phyloP scores from a whole-genome alignment of 768 basidiomycete species.

The Trametes coccinea region DNA sequence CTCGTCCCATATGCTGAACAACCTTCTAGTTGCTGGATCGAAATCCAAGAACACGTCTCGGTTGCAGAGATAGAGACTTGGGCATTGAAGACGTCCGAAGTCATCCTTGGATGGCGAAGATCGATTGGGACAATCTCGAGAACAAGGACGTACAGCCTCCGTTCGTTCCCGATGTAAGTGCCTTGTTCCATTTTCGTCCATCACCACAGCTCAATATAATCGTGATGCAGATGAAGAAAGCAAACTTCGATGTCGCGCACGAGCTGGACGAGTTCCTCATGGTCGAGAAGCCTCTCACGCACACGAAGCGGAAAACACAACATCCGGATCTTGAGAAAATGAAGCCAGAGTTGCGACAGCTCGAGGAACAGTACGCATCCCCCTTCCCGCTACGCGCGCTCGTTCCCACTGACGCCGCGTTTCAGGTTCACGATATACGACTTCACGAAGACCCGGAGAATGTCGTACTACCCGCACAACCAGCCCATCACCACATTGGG shows the following conservation, averaged over 20 bases:
- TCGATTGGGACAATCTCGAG: slow-evolving; percentile 81
- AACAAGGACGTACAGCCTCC: slow-evolving; percentile 73
- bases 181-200: background rate
- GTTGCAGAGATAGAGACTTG: slow-evolving; percentile 67
- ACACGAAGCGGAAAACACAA: slow-evolving; percentile 87
- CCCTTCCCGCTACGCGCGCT: background rate
- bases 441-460: slow-evolving; percentile 67
- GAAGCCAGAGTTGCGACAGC: slow-evolving; percentile 86
- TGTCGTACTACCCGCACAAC: slow-evolving; percentile 88
- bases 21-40: slow-evolving; percentile 75
- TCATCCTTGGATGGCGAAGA: slow-evolving; percentile 82
- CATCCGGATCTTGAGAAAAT: slow-evolving; percentile 87
- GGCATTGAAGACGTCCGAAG: slow-evolving; percentile 76
- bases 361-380: slow-evolving; percentile 83
- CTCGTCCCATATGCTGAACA: background rate
- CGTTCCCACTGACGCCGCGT: background rate
- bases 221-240: slow-evolving; percentile 74
- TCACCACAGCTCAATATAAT: background rate
- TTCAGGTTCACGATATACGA: slow-evolving; percentile 87
- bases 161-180: slow-evolving; percentile 90
- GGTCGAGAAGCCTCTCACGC: slow-evolving; percentile 97
- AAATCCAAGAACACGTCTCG: slow-evolving; percentile 74
- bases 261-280: slow-evolving; percentile 97
- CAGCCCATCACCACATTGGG: slow-evolving; percentile 48
- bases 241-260: slow-evolving; percentile 98